Evolutionary conservation across 768 basidiomycete genomes (phyloP), one percentile per base, ranked within the genome.

Genomic region (Chiua virens): DNA sequence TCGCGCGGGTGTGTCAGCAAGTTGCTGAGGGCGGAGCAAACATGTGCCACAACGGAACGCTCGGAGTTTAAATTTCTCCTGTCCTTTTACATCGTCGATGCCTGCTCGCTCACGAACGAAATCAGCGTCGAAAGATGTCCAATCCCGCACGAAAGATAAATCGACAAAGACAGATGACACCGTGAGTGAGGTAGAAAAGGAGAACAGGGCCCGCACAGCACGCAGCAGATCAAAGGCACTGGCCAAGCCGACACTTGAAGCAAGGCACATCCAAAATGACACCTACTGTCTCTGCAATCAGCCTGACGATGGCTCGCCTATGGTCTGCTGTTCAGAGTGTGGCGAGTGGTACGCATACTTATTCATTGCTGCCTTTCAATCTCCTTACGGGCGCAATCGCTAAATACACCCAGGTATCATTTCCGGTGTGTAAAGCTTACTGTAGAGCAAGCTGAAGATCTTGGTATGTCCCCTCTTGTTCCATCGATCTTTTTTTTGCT

Each of bases 221-320:
- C 55, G 54, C 34, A 57, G 45, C 14, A 68, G 65, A 54, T 53
- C 60, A 53, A 70, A 67, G 51, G 17, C 48, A 20, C 59, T 42
- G 28, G 9, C 51, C 36, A 62, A 56, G 44, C 50, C 53, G 13
- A 25, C 62, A 40, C 56, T 52, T 54, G 57, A 58, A 17, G 43
- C 59, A 42, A 57, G 45, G 30, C 47, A 40, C 20, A 5, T 42
- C 50, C 35, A 63, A 65, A 52, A 51, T 50, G 59, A 61, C 50
- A 66, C 61, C 27, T 60, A 65, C 35, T 92, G 90, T 71, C 69
- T 78, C 1, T 93, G 91, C 67, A 74, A 77, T 21, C 78, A 78
- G 43, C 79, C 78, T 35, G 86, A 92, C 65, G 86, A 90, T 71
- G 89, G 87, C 28, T 78, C 85, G 7, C 89, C 89, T 13, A 91